Percentiles rank a stretch among this genome's conserved stretches.
phyloP scores from a whole-genome alignment of 2,329 filamentous ascomycete species.

The Alternaria sp. region DNA sequence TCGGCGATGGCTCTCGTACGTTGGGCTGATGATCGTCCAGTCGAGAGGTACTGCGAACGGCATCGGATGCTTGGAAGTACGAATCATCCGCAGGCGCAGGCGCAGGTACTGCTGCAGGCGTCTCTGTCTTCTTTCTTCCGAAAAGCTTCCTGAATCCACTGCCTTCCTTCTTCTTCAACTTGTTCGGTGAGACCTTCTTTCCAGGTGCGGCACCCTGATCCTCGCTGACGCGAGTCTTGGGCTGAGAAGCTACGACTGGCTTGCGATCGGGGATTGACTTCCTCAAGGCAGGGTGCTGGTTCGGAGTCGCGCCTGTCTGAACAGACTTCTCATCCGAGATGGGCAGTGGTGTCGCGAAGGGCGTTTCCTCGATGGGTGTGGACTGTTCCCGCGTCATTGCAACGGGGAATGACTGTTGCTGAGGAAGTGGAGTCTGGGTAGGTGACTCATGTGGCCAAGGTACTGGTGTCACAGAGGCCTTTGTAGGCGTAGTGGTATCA shows the following conservation, averaged over 20 bases:
- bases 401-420: conserved; percentile 34
- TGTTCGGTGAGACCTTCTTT: conserved; percentile 44
- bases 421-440: conserved; percentile 35
- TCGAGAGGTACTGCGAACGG: conserved; percentile 33
- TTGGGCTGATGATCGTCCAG: conserved; percentile 29
- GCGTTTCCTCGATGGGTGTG: not conserved
- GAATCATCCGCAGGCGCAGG: conserved; percentile 25
- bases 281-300: conserved; percentile 53
- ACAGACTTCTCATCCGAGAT: conserved; percentile 41
- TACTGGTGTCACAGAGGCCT: conserved; percentile 43
- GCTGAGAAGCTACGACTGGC: conserved; percentile 15
- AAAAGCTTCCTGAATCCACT: conserved; percentile 51
- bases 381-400: not conserved
- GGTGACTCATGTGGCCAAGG: conserved; percentile 36
- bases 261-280: conserved; percentile 36
- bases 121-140: conserved; percentile 46
- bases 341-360: conserved; percentile 3
- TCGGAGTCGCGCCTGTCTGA: conserved; percentile 23
- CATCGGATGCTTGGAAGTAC: conserved; percentile 25
- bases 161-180: conserved; percentile 46
- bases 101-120: conserved; percentile 15
- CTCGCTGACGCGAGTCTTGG: conserved; percentile 26
- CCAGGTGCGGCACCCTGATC: conserved; percentile 22
- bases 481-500: conserved; percentile 25
- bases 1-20: conserved; percentile 34